Evolutionary conservation across 768 basidiomycete genomes (phyloP), one percentile per base, ranked within the genome.

Genomic region (Gyrodon lividus): DNA sequence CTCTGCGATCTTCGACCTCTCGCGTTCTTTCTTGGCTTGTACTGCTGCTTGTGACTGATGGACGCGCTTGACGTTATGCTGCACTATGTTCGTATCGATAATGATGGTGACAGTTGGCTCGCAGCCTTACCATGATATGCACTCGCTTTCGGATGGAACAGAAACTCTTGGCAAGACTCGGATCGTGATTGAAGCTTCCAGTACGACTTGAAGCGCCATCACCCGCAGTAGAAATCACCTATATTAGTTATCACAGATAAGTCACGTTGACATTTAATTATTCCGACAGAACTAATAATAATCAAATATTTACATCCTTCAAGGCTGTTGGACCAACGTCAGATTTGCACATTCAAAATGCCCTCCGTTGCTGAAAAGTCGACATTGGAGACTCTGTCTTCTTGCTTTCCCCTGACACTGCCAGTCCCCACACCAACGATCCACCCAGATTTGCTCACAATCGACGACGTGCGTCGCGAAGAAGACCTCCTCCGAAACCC

Each of bases 401-500:
- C 76, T 3, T 68, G 77, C 41, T 94, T 98, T 64, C 94, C 96
- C 2, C 73, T 99, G 56, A 90, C 95, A 4, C 78, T 80, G 47
- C 96, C 96, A 16, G 72, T 87, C 46, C 96, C 96, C 13, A 87
- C 81, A 2, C 93, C 93, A 6, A 72, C 78, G 39, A 89, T 87
- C 0, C 83, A 94, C 62, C 79, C 89, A 7, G 75, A 85, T 53
- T 77, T 98, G 52, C 76, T 98, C 59, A 74, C 83, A 6, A 70
- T 82, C 35, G 78, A 82, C 46, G 93, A 98, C 68, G 67, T 97
- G 28, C 79, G 87, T 58, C 85, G 92, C 42, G 96, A 97, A 73
- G 96, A 98, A 70, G 95, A 98, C 71, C 80, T 98, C 6, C 74
- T 93, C 33, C 81, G 92, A 55, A 98, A 98, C 69, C 91, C 93